A percentile compares a stretch with the other conserved stretches of the same genome.
Conservation (phyloP, 352 stramenopile genomes). For the Phytophthora litchii region DNA sequence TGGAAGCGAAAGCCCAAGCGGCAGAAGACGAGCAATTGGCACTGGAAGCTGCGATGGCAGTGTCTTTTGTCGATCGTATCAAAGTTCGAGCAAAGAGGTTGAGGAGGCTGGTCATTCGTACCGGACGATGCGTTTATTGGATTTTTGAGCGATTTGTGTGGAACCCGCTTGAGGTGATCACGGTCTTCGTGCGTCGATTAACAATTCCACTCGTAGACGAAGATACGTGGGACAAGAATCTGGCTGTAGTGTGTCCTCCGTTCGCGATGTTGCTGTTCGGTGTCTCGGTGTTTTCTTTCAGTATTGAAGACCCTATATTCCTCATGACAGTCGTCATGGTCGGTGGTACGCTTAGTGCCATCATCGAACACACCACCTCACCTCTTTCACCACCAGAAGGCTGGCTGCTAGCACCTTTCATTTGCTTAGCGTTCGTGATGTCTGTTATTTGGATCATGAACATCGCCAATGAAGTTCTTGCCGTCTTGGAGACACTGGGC, state of each 20-base stretch:
- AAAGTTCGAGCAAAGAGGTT: slow-evolving; percentile 33
- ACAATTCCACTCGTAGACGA: slow-evolving; percentile 82
- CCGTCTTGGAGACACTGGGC: slow-evolving; percentile 74
- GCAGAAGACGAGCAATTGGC: slow-evolving; percentile 29
- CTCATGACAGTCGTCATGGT: slow-evolving; percentile 44
- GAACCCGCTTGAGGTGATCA: slow-evolving; percentile 72
- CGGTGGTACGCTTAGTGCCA: slow-evolving; percentile 47
- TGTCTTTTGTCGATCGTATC: slow-evolving; percentile 15
- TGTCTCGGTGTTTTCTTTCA: slow-evolving; percentile 53
- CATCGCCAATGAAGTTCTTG: slow-evolving; percentile 80
- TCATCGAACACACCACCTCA: slow-evolving; percentile 55
- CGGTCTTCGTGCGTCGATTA: slow-evolving; percentile 68
- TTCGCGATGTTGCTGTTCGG: slow-evolving; percentile 68
- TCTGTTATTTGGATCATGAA: slow-evolving; percentile 90
- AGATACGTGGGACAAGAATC: slow-evolving; percentile 82
- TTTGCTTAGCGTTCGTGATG: slow-evolving; percentile 82
- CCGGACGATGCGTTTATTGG: slow-evolving; percentile 30
- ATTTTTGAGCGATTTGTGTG: slow-evolving; percentile 61
- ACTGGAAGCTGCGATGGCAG: slow-evolving; percentile 21
- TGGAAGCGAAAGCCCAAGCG: slow-evolving; percentile 18
- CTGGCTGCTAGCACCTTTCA: slow-evolving; percentile 54
- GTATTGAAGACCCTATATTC: slow-evolving; percentile 56
- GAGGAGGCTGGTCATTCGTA: slow-evolving; percentile 20
- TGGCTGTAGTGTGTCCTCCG: slow-evolving; percentile 67
- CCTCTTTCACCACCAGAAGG: slow-evolving; percentile 55